Evolutionary conservation across 163 green algal species (phyloP).

Genomic region (Scenedesmus sp.): DNA sequence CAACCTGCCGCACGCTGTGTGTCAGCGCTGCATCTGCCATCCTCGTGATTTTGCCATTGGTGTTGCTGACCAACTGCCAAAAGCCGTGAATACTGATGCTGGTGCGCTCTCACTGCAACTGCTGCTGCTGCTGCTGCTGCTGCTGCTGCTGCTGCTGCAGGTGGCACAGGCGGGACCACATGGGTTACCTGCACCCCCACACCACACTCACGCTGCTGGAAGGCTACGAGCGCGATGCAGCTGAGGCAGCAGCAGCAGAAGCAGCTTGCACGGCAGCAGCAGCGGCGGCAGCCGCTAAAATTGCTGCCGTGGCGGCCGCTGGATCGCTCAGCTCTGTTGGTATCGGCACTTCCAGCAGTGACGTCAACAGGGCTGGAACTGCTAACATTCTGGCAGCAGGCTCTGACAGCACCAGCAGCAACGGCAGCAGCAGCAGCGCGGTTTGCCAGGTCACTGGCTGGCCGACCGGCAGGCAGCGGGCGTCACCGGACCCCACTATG

Average conservation of each 20-base stretch:
- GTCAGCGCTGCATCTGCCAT: too few relatives aligned
- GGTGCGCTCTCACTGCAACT: not conserved
- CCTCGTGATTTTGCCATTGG: too few relatives aligned
- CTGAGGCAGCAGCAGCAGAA: constrained; percentile 29
- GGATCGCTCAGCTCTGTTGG: not conserved
- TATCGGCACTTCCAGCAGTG: constrained; percentile 2
- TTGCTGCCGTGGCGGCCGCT: not conserved
- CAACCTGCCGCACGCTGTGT: too few relatives aligned
- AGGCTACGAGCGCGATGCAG: constrained; percentile 52
- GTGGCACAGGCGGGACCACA: constrained; percentile 81
- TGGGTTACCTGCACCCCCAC: constrained; percentile 74
- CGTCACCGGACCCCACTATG: not conserved
- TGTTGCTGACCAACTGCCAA: too few relatives aligned
- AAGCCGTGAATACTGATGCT: too few relatives aligned
- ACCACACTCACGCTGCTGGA: constrained; percentile 73
- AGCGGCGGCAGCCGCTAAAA: not conserved
- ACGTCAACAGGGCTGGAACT: not conserved
- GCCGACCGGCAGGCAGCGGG: not conserved
- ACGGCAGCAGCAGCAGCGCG: not conserved
- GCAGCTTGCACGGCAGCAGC: constrained; percentile 27
- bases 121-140: not conserved
- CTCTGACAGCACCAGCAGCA: not conserved
- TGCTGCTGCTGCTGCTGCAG: constrained; percentile 49
- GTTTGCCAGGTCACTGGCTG: constrained; percentile 10
- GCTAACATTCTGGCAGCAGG: not conserved